Evolutionary conservation across 305 asterid genomes (phyloP).

Genomic region (Fraxinus baroniana): DNA sequence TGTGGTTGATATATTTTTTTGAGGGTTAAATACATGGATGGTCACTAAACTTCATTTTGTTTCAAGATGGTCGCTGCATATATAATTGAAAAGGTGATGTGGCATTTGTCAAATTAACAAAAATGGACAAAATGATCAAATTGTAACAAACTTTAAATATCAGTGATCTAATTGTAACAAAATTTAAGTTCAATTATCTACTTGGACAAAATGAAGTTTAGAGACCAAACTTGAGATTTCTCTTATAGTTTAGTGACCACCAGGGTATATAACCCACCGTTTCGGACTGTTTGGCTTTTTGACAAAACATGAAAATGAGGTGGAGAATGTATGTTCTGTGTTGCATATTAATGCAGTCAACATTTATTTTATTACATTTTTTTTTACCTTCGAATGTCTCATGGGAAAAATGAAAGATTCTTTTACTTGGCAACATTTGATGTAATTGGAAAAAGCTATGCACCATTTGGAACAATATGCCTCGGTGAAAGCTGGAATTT

Average conservation of each 20-base stretch:
- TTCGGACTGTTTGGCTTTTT: not conserved
- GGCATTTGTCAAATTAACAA: not conserved
- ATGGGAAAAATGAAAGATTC: not conserved
- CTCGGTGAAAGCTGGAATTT: not conserved
- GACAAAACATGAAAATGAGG: not conserved
- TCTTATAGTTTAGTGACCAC: not conserved
- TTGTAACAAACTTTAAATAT: not conserved
- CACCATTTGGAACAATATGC: not conserved
- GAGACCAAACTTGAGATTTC: not conserved
- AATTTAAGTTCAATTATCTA: not conserved
- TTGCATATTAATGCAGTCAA: not conserved
- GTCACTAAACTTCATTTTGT: not conserved
- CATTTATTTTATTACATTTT: not conserved
- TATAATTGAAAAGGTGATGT: not conserved
- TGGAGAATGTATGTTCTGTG: not conserved
- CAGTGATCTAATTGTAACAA: not conserved
- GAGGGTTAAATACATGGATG: not conserved
- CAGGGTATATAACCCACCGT: not conserved
- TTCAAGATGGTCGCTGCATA: not conserved
- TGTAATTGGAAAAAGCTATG: not conserved
- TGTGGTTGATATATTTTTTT: conserved; percentile 1
- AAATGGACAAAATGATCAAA: not conserved
- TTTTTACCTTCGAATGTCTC: not conserved
- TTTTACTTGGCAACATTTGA: not conserved
- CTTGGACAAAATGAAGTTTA: not conserved